Evolutionary conservation across 108 stramenopile genomes (phyloP), one percentile per base, ranked within the genome.

Genomic region (Nannochloropsis granulata): DNA sequence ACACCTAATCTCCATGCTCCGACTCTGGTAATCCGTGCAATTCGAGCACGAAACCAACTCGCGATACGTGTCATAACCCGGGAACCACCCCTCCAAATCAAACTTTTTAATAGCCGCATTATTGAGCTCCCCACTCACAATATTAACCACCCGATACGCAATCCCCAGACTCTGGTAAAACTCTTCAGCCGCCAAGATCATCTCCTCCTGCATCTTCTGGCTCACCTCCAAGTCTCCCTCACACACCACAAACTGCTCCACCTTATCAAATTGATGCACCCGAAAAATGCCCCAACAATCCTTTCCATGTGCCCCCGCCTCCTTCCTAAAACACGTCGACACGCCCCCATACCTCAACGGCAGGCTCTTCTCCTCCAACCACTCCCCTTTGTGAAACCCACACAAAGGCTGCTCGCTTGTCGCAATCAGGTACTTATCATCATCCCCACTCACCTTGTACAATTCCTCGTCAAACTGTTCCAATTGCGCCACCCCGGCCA

Each of bases 251-350:
- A 99, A 99, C 91, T 99, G 99, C 90, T 99, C 99, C 84, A 99
- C 95, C 94, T 99, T 99, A 88, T 99, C 98, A 91, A 99, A 99
- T 90, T 99, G 99, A 90, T 99, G 99, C 12, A 99, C 99, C 24
- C 99, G 95, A 89, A 98, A 99, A 86, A 99, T 99, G 42, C 99
- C 99, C 86, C 99, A 96, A 84, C 96, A 97, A 88, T 99, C 99
- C 90, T 94, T 94, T 45, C 99, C 99, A 82, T 93, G 94, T 24
- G 93, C 92, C 16, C 99, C 99, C 26, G 99, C 99, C 92, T 99
- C 99, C 93, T 99, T 99, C 26, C 99, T 94, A 92, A 99, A 99
- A 86, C 99, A 99, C 24, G 98, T 99, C 43, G 97, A 98, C 46
- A 97, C 92, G 46, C 99, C 99, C 12, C 95, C 95, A 87, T 99